Conservation (phyloP, 306 rosid genomes). For the Castanea sativa region DNA sequence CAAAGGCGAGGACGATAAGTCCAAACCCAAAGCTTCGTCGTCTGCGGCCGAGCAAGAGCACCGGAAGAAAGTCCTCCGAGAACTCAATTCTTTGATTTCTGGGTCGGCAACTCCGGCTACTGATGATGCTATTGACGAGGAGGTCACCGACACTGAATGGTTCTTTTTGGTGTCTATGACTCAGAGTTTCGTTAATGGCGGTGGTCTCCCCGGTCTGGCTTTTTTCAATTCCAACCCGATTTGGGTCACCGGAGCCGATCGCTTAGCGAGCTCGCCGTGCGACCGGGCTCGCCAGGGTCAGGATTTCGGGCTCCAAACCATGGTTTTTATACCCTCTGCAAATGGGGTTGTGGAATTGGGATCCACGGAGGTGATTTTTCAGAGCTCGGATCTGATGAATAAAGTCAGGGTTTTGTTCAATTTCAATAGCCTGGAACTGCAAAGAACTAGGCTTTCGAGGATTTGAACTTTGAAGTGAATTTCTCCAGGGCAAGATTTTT, state of each 20-base stretch:
- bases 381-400: conserved; percentile 73
- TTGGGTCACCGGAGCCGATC: conserved; percentile 66
- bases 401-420: conserved; percentile 69
- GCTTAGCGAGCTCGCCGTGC: conserved; percentile 43
- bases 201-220: conserved; percentile 71
- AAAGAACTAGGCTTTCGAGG: conserved; percentile 66
- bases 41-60: conserved; percentile 72
- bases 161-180: conserved; percentile 93
- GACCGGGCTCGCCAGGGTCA: conserved; percentile 79
- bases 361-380: conserved; percentile 64
- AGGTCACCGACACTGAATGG: conserved; percentile 97
- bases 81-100: conserved; percentile 78
- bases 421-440: conserved; percentile 68
- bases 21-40: conserved; percentile 15
- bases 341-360: conserved; percentile 94
- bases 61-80: conserved; percentile 76
- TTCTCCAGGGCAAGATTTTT: neutral
- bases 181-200: conserved; percentile 66
- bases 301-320: conserved; percentile 61
- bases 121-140: conserved; percentile 72
- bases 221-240: conserved; percentile 52
- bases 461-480: neutral
- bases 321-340: conserved; percentile 68
- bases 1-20: conserved; percentile 77
- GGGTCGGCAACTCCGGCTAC: conserved; percentile 42